Conservation (phyloP, 2,329 filamentous ascomycete genomes). For the Aspergillaceae sp. region DNA sequence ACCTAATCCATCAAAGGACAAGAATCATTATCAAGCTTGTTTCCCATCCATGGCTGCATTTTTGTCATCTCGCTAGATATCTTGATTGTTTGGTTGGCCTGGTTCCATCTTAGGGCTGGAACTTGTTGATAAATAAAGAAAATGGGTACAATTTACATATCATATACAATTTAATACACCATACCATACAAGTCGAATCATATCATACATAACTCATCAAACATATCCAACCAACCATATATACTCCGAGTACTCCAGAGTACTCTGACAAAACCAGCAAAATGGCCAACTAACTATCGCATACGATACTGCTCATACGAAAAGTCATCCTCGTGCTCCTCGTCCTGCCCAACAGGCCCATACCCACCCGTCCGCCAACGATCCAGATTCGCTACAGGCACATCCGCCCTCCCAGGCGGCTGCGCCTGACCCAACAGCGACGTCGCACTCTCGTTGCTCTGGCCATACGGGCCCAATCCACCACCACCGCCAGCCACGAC, state of each 20-base stretch:
- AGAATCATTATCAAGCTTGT: too few species aligned
- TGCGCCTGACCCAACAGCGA: conserved; percentile 31
- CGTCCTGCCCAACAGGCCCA: conserved; percentile 30
- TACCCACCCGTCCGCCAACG: conserved; percentile 31
- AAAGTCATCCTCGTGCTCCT: conserved; percentile 15
- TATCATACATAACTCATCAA: not conserved
- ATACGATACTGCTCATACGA: conserved; percentile 29
- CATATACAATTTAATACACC: not conserved
- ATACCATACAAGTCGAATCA: too few species aligned
- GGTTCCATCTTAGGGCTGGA: too few species aligned
- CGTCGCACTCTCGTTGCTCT: conserved; percentile 33
- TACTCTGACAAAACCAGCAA: not conserved
- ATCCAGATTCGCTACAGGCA: conserved; percentile 15
- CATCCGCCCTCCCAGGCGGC: conserved; percentile 16
- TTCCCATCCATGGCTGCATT: too few species aligned
- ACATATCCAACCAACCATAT: not conserved
- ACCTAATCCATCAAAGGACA: too few species aligned
- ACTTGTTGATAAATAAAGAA: too few species aligned
- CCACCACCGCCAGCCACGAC: not conserved
- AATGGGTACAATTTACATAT: not conserved
- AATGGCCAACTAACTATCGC: conserved; percentile 6
- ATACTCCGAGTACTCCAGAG: not conserved
- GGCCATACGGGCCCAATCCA: conserved; percentile 23
- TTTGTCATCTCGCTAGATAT: too few species aligned
- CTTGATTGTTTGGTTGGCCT: too few species aligned